A percentile compares a stretch with the other conserved stretches of the same genome.
Evolutionary conservation across 441 rosid species (phyloP).

Genomic region (Populus hybrid): DNA sequence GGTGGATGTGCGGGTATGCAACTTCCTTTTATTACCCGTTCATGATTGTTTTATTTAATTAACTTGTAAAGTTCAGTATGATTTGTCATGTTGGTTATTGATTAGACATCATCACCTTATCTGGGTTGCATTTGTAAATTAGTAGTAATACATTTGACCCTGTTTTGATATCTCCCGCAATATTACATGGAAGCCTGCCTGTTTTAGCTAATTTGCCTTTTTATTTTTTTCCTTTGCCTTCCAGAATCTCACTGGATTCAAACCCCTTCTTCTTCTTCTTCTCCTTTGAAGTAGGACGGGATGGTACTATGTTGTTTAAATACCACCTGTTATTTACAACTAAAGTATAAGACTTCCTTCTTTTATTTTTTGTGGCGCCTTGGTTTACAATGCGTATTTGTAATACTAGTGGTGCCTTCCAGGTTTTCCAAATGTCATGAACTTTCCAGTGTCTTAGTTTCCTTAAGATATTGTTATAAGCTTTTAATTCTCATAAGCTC

Average conservation of each 20-base stretch:
- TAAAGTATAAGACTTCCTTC: not conserved
- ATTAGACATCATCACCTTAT: not conserved
- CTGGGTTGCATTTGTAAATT: too few species aligned
- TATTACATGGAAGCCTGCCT: not conserved
- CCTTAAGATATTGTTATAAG: not conserved
- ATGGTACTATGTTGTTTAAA: not conserved
- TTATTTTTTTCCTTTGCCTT: not conserved
- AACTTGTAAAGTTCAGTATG: not conserved
- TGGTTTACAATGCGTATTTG: not conserved
- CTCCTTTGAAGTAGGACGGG: not conserved
- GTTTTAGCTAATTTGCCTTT: not conserved
- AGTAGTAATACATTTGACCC: too few species aligned
- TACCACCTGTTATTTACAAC: not conserved
- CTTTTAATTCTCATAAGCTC: constrained; percentile 13
- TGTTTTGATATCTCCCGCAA: not conserved
- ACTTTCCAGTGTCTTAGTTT: constrained; percentile 17
- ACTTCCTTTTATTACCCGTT: constrained; percentile 10
- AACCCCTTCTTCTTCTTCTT: not conserved
- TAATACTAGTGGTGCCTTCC: constrained; percentile 8
- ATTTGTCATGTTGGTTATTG: not conserved
- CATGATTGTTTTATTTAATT: not conserved
- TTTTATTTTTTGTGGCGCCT: not conserved
- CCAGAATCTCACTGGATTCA: not conserved
- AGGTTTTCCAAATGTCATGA: constrained; percentile 10
- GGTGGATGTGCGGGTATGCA: constrained; percentile 70